phyloP scores from a whole-genome alignment of 163 green algal genomes.

The Scenedesmus sp. region DNA sequence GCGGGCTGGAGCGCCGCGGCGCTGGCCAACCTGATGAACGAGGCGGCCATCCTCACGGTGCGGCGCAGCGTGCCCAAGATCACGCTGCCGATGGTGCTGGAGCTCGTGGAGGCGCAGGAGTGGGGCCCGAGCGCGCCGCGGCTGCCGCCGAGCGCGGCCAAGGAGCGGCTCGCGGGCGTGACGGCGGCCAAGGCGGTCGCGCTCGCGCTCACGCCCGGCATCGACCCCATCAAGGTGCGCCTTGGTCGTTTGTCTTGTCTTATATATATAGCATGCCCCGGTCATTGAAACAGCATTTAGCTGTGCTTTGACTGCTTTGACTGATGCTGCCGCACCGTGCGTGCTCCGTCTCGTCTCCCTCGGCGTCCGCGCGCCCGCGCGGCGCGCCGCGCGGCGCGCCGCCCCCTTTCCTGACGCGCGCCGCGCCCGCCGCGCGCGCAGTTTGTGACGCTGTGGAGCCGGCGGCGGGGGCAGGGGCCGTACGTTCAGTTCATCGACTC shows the following conservation, averaged over 20 bases:
- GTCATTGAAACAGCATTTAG: too few relatives aligned
- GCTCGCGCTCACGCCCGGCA: conserved; percentile 60
- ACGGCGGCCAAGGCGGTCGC: conserved; percentile 65
- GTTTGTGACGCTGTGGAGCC: conserved; percentile 57
- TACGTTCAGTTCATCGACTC: conserved; percentile 56
- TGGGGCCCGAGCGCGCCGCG: conserved; percentile 48
- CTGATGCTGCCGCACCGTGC: not conserved
- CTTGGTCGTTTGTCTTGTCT: too few relatives aligned
- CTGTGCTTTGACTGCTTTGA: not conserved
- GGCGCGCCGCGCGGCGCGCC: too few relatives aligned
- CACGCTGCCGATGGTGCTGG: conserved; percentile 60
- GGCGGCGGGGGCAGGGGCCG: conserved; percentile 54
- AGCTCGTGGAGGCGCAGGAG: conserved; percentile 64
- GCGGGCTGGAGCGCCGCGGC: conserved; percentile 74
- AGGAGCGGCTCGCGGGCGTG: conserved; percentile 55
- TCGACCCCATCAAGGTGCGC: conserved; percentile 59
- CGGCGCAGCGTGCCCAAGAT: conserved; percentile 57
- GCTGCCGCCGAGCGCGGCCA: conserved; percentile 56
- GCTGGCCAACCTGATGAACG: conserved; percentile 92
- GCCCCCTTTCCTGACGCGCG: too few relatives aligned
- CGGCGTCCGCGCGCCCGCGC: too few relatives aligned
- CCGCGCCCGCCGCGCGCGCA: not conserved
- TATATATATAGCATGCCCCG: too few relatives aligned
- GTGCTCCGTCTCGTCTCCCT: too few relatives aligned
- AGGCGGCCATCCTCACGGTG: conserved; percentile 86